phyloP scores from a whole-genome alignment of 371 early-diverging fungal species.

The Mortierella sp. region DNA sequence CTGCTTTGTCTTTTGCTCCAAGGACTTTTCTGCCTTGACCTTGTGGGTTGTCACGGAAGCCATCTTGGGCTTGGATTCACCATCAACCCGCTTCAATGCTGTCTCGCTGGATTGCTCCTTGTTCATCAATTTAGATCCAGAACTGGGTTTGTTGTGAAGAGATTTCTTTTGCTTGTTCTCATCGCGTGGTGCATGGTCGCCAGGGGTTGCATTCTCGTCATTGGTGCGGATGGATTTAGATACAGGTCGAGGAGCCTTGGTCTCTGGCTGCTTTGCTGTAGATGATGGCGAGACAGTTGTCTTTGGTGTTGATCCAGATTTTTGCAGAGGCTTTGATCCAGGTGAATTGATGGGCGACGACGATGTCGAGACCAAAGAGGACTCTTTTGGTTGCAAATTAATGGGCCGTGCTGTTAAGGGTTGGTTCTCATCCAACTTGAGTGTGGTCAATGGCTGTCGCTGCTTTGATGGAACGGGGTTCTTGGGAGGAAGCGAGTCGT shows the following conservation, averaged over 20 bases:
- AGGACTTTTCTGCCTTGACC: background rate
- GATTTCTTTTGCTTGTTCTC: too few species aligned
- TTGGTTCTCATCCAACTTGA: slow-evolving; percentile 22
- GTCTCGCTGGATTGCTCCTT: background rate
- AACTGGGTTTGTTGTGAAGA: too few species aligned
- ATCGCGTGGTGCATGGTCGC: too few species aligned
- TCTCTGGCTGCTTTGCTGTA: too few species aligned
- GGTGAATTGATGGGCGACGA: background rate
- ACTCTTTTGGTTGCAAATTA: background rate
- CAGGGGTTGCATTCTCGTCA: too few species aligned
- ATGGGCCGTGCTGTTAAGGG: background rate
- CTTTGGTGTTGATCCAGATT: background rate
- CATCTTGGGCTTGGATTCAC: background rate
- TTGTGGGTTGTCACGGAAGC: background rate
- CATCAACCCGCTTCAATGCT: background rate
- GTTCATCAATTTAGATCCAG: background rate
- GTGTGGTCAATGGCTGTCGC: slow-evolving; percentile 24
- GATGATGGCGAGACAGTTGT: background rate
- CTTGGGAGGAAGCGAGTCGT: background rate
- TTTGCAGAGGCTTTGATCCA: background rate
- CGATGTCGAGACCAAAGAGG: background rate
- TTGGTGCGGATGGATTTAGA: too few species aligned
- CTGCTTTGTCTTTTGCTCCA: background rate
- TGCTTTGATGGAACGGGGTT: slow-evolving; percentile 20
- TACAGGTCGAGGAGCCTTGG: too few species aligned